Percentiles rank a stretch among this genome's conserved stretches.
Evolutionary conservation across 2,329 filamentous ascomycete species (phyloP).

Genomic region (Ophiostoma triangulosporum): DNA sequence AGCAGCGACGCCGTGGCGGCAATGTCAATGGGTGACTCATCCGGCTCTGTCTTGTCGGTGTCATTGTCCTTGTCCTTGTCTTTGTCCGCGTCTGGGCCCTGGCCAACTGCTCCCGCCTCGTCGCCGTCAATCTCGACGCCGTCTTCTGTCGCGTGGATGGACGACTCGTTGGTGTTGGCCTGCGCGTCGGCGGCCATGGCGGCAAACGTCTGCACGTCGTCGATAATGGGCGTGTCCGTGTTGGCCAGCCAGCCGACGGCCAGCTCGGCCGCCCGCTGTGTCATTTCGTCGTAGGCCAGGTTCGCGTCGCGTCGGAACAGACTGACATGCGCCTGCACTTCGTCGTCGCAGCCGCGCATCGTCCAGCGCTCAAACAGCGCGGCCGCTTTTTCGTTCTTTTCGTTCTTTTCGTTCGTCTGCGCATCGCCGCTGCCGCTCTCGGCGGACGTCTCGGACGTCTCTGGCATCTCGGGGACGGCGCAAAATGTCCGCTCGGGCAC

Average conservation of each 20-base stretch:
- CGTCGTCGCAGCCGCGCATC: slow-evolving; percentile 53
- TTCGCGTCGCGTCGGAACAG: slow-evolving; percentile 52
- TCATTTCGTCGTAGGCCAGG: slow-evolving; percentile 49
- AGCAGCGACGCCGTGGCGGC: background rate
- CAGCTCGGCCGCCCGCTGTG: slow-evolving; percentile 41
- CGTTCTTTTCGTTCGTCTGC: background rate
- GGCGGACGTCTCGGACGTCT: no score
- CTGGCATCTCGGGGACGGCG: slow-evolving; percentile 33
- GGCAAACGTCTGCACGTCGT: slow-evolving; percentile 21
- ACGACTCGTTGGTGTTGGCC: slow-evolving; percentile 12
- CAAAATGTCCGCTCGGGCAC: slow-evolving; percentile 67
- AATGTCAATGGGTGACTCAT: background rate
- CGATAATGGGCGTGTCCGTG: slow-evolving; percentile 30
- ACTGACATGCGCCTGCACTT: slow-evolving; percentile 58
- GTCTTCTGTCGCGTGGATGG: slow-evolving; percentile 12
- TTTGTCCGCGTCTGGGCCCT: background rate
- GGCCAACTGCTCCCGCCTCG: background rate
- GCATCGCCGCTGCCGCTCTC: no score
- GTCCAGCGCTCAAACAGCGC: slow-evolving; percentile 37
- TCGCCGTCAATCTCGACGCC: slow-evolving; percentile 10
- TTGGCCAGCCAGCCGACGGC: slow-evolving; percentile 43
- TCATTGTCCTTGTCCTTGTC: background rate
- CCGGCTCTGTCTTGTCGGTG: background rate
- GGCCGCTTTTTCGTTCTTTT: slow-evolving; percentile 16
- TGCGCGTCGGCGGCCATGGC: slow-evolving; percentile 14